phyloP scores from a whole-genome alignment of 169 alveolate species.

The Besnoitia besnoiti region DNA sequence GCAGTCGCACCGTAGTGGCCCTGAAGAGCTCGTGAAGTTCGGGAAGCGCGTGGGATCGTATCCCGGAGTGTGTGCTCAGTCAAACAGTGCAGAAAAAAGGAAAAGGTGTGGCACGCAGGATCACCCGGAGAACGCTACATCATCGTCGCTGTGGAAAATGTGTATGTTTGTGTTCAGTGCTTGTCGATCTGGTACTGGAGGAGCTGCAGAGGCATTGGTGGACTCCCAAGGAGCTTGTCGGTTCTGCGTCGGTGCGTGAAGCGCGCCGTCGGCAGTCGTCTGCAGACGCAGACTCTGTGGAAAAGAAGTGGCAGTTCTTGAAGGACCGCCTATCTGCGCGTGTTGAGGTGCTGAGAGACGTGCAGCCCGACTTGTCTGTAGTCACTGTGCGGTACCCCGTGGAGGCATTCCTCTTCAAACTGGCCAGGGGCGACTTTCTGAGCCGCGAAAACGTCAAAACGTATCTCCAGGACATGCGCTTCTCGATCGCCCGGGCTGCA shows the following conservation, averaged over 20 bases:
- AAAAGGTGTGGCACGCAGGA: no score
- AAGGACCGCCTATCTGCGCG: background rate
- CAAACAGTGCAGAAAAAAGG: no score
- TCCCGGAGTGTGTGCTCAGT: no score
- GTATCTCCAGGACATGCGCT: background rate
- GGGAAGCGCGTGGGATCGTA: no score
- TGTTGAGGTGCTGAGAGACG: background rate
- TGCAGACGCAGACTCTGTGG: background rate
- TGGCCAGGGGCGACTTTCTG: background rate
- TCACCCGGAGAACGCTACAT: background rate
- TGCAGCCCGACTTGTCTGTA: background rate
- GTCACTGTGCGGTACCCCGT: background rate
- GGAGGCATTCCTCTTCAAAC: background rate
- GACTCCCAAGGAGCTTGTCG: background rate
- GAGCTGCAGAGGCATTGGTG: background rate
- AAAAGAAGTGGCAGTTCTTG: background rate
- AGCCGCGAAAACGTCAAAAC: background rate
- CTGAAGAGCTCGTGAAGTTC: no score
- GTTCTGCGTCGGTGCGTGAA: background rate
- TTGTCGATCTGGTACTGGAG: background rate
- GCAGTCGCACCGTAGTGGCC: no score
- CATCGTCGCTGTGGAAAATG: background rate
- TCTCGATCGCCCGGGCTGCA: background rate
- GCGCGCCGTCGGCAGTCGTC: background rate
- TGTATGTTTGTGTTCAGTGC: background rate